phyloP scores from a whole-genome alignment of 768 basidiomycete species.

The Trametes elegans region DNA sequence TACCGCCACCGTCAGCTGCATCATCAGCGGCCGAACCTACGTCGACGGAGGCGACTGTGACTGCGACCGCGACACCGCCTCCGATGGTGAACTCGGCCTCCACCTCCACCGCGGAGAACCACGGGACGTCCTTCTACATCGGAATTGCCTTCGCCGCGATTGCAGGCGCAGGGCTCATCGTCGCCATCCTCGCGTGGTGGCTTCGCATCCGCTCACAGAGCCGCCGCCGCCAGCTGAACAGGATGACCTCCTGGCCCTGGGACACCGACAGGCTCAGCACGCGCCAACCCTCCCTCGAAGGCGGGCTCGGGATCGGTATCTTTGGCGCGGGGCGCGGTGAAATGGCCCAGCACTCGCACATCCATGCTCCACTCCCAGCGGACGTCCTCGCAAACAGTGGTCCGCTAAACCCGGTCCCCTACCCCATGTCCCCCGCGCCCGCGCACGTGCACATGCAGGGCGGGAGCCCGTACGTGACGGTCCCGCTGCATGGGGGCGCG shows the following conservation, averaged over 20 bases:
- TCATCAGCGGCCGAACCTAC: not conserved
- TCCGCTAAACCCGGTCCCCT: not conserved
- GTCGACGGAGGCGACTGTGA: not conserved
- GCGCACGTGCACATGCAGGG: conserved; percentile 4
- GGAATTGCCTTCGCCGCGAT: conserved; percentile 27
- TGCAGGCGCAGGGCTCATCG: conserved; percentile 19
- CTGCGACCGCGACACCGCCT: not conserved
- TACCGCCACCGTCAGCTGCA: not conserved
- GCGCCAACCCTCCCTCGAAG: conserved; percentile 1
- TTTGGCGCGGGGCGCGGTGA: not conserved
- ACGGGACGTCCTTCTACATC: conserved; percentile 20
- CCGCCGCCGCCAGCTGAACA: conserved; percentile 14
- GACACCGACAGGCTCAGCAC: conserved; percentile 7
- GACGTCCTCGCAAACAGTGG: not conserved
- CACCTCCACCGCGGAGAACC: conserved; percentile 1
- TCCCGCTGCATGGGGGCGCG: conserved; percentile 21
- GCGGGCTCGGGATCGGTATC: conserved; percentile 3
- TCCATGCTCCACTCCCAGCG: not conserved
- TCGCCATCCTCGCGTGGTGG: conserved; percentile 27
- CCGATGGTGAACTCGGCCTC: conserved; percentile 3
- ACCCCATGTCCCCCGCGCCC: conserved; percentile 1
- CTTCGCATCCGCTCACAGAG: conserved; percentile 24
- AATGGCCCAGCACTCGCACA: not conserved
- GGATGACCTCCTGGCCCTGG: conserved; percentile 23
- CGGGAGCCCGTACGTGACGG: conserved; percentile 23